phyloP scores from a whole-genome alignment of 1,139 yeast genomes.

The Kurtzmaniella natalensis region DNA sequence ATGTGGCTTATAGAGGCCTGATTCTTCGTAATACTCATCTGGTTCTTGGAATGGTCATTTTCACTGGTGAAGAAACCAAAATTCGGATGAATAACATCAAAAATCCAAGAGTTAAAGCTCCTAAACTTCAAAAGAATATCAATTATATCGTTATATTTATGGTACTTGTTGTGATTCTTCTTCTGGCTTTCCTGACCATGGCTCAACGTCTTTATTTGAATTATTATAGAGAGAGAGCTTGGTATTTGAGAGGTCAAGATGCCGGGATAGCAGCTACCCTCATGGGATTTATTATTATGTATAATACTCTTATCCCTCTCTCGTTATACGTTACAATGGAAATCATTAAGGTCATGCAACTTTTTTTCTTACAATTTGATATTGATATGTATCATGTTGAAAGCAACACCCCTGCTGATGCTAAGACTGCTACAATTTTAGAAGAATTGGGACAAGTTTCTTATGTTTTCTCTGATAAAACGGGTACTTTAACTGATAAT shows the following conservation, averaged over 20 bases:
- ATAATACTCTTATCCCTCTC: conserved; percentile 89
- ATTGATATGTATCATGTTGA: conserved; percentile 89
- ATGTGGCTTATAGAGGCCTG: conserved; percentile 85
- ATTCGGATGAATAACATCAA: conserved; percentile 91
- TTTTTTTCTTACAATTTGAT: conserved; percentile 78
- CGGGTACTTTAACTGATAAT: conserved; percentile 94
- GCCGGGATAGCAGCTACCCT: conserved; percentile 89
- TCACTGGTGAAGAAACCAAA: conserved; percentile 94
- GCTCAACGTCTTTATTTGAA: conserved; percentile 60
- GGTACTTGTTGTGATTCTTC: conserved; percentile 73
- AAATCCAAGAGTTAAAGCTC: conserved; percentile 89
- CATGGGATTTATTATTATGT: conserved; percentile 97
- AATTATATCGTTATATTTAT: conserved; percentile 81
- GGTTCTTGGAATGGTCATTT: conserved; percentile 75
- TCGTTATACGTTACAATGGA: conserved; percentile 97
- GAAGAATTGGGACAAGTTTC: conserved; percentile 98
- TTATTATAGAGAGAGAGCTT: conserved; percentile 44
- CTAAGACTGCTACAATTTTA: conserved; percentile 89
- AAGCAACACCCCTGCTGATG: conserved; percentile 88
- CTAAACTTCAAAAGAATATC: conserved; percentile 78
- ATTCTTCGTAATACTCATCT: conserved; percentile 76
- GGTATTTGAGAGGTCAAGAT: conserved; percentile 74
- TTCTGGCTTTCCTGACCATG: conserved; percentile 79
- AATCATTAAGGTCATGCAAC: conserved; percentile 83
- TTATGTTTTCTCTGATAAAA: conserved; percentile 91